A percentile compares a stretch with the other conserved stretches of the same genome.
These are phyloP conservation scores for Irineochytrium annulatum DNA, from an alignment of 192 early-diverging fungal genomes.

Conservation along the genomic window DNA sequence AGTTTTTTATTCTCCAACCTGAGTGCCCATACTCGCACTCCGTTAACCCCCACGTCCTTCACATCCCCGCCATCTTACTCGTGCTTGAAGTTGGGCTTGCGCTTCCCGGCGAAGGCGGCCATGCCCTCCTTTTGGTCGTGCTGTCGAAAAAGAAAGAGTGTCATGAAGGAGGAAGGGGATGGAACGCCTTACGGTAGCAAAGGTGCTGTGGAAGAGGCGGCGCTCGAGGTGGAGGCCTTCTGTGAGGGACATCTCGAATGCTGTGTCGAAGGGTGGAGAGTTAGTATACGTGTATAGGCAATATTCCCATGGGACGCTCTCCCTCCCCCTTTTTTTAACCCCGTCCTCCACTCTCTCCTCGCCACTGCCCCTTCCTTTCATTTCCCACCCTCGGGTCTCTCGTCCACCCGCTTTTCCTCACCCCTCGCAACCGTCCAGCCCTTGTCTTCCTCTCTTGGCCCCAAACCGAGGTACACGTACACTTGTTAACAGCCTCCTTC, in stretches of 20 bases:
- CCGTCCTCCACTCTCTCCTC: too few species aligned
- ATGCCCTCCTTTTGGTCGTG: conserved; percentile 97
- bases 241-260: conserved; percentile 80
- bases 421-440: not conserved
- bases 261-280: too few species aligned
- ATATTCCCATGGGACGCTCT: too few species aligned
- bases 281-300: too few species aligned
- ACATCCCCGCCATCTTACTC: too few species aligned
- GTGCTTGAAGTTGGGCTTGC: conserved; percentile 80
- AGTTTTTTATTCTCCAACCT: too few species aligned
- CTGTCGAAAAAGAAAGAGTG: conserved; percentile 20
- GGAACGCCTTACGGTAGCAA: conserved; percentile 65
- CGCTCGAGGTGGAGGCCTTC: conserved; percentile 90
- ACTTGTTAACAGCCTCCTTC: conserved; percentile 94
- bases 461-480: conserved; percentile 29
- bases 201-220: conserved; percentile 86
- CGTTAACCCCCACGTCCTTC: too few species aligned
- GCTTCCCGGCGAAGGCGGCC: conserved; percentile 89
- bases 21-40: too few species aligned
- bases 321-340: too few species aligned
- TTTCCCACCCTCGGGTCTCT: not conserved
- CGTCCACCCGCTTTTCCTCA: not conserved
- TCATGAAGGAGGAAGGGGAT: conserved; percentile 10
- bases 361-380: not conserved
- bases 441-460: not conserved